Evolutionary conservation across 805 yeast genomes (phyloP).

Genomic region (Metschnikowia henanensis): DNA sequence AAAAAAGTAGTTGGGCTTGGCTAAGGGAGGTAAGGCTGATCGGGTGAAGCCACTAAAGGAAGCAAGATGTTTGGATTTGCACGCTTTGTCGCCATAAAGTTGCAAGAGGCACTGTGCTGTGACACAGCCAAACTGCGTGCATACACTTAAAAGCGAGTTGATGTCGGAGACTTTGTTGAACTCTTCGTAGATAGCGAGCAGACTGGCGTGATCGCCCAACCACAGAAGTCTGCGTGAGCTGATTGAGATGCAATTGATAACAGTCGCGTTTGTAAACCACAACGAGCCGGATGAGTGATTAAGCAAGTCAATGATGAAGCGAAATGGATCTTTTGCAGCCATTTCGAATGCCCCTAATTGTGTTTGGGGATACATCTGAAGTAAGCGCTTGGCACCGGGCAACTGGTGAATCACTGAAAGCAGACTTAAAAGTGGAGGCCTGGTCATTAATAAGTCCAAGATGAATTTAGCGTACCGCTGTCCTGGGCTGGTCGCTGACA

Average conservation of each 20-base stretch:
- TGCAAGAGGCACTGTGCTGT: slow-evolving; percentile 3
- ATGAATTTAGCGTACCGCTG: slow-evolving; percentile 10
- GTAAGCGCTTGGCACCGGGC: slow-evolving; percentile 13
- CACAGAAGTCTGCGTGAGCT: slow-evolving; percentile 8
- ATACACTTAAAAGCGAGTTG: slow-evolving; percentile 9
- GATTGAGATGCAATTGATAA: slow-evolving; percentile 12
- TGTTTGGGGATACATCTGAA: slow-evolving; percentile 8
- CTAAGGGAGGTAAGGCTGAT: slow-evolving; percentile 27
- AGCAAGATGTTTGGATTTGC: not conserved
- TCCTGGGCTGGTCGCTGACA: slow-evolving; percentile 3
- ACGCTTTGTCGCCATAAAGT: slow-evolving; percentile 4
- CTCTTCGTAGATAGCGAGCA: slow-evolving; percentile 7
- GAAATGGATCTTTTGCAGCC: slow-evolving; percentile 14
- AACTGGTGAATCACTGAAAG: slow-evolving; percentile 5
- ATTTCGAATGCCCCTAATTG: slow-evolving; percentile 13
- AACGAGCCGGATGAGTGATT: slow-evolving; percentile 11
- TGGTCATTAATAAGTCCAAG: slow-evolving; percentile 7
- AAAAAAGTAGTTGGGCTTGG: slow-evolving; percentile 26
- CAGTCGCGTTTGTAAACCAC: slow-evolving; percentile 1
- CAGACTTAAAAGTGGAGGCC: slow-evolving; percentile 9
- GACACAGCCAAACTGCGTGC: slow-evolving; percentile 15
- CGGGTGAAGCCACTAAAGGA: not conserved
- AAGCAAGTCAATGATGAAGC: slow-evolving; percentile 14
- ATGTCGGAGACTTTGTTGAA: slow-evolving; percentile 14
- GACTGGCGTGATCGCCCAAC: not conserved